Base-by-base conservation (phyloP, 331 rosid species). In the Quercus tomentella region DNA sequence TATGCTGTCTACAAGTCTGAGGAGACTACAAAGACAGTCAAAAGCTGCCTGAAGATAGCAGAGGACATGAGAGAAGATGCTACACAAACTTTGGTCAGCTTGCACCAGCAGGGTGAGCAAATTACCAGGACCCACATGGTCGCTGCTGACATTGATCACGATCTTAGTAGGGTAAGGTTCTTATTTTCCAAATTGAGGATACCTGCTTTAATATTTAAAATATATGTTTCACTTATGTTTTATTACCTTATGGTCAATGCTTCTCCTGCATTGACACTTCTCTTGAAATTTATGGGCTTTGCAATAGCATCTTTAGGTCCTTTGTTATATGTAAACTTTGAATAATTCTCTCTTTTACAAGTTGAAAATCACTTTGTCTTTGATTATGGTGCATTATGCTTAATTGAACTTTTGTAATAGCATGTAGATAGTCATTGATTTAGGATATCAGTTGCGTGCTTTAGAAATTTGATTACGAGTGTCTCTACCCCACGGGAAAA, bases 81-180 rank as follows among this genome's bases (percentile, higher is more conserved):
- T 77, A 86, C 95, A 73, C 85, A 85, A 79, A 94, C 98, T 82
- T 74, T 94, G 79, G 98, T 84, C 80, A 71, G 82, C 69, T 80
- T 94, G 83, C 96, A 92, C 80, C 95, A 91, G 54, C 98, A 94
- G 89, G 97, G 98, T 43, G 95, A 94, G 74, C 97, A 94, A 81
- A 91, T 94, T 77, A 94, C 95, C 72, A 86, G 91, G 87, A 88
- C 91, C 84, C 98, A 94, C 79, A 7, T 86, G 56, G 91, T 86
- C 6, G 97, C 98, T 62, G 92, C 92, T 17, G 92, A 92, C 81
- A 92, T 94, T 17, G 97, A 94, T 73, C 83, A 86, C 1, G 94
- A 94, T 83, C 91, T 94, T 74, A 92, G 91, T 78, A 92, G 97
- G 97, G 98, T 94, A 89, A 61, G 66, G 43, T 74, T 83, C 70